Conservation (phyloP, 768 basidiomycete species). For the Kwoniella sp. region DNA sequence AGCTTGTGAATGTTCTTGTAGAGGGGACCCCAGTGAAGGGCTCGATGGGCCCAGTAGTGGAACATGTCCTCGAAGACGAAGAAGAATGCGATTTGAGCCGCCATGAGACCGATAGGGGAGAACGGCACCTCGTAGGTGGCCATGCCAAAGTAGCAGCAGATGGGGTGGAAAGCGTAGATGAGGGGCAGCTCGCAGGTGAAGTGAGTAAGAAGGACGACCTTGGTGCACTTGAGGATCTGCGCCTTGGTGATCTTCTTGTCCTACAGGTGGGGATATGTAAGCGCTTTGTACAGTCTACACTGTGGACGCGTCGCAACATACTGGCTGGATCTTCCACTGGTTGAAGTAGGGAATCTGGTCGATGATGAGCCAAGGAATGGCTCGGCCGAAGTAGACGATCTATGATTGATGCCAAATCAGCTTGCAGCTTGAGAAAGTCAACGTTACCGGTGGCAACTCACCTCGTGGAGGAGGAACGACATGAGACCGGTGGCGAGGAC, state of each 20-base stretch:
- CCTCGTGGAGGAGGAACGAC: constrained; percentile 92
- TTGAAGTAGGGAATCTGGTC: constrained; percentile 91
- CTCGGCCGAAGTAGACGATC: constrained; percentile 95
- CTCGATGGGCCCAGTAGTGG: constrained; percentile 92
- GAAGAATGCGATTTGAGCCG: constrained; percentile 75
- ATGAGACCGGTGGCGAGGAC: constrained; percentile 87
- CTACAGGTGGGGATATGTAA: constrained; percentile 17
- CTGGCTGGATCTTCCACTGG: constrained; percentile 87
- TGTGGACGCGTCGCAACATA: constrained; percentile 24
- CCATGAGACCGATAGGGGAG: constrained; percentile 65
- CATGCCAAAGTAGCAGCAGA: constrained; percentile 85
- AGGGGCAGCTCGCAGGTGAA: constrained; percentile 91
- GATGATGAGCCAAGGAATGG: constrained; percentile 87
- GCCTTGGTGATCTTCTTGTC: constrained; percentile 68
- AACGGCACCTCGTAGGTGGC: constrained; percentile 89
- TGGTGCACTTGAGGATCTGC: constrained; percentile 95
- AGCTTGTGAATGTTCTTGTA: constrained; percentile 95
- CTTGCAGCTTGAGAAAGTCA: not conserved
- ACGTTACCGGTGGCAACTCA: no score
- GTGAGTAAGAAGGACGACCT: constrained; percentile 86
- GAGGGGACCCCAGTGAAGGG: constrained; percentile 67
- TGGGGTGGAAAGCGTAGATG: constrained; percentile 86
- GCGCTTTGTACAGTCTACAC: not conserved
- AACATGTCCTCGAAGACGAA: constrained; percentile 95
- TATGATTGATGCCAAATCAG: constrained; percentile 42